Evolutionary conservation across 805 yeast species (phyloP).

Genomic region (Cyberlindnera americana): DNA sequence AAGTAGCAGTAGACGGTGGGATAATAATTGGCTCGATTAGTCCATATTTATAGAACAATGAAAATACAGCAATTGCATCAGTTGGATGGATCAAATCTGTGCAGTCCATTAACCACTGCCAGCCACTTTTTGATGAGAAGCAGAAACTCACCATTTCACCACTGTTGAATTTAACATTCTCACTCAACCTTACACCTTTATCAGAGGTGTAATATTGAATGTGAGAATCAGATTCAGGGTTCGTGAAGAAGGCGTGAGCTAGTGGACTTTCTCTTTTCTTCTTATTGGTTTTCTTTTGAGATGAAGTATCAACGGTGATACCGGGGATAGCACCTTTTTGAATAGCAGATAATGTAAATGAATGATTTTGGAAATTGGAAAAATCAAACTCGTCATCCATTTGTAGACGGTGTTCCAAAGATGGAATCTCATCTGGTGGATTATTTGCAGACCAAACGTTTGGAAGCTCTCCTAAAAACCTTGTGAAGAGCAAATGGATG

Average conservation of each 20-base stretch:
- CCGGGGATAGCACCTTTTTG: slow-evolving; percentile 1
- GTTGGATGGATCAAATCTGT: slow-evolving; percentile 58
- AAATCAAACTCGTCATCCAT: slow-evolving; percentile 33
- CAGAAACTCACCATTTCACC: slow-evolving; percentile 37
- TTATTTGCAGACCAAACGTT: slow-evolving; percentile 65
- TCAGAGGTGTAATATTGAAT: slow-evolving; percentile 71
- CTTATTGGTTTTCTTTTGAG: not conserved
- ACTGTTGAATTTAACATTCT: slow-evolving; percentile 35
- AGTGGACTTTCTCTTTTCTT: slow-evolving; percentile 49
- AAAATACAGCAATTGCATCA: slow-evolving; percentile 53
- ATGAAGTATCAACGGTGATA: not conserved
- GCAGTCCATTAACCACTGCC: slow-evolving; percentile 91
- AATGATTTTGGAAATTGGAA: slow-evolving; percentile 24
- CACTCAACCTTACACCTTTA: slow-evolving; percentile 60
- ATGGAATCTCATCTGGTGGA: slow-evolving; percentile 46
- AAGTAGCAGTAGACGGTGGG: slow-evolving; percentile 33
- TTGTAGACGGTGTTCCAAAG: slow-evolving; percentile 32
- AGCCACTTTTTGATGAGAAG: slow-evolving; percentile 70
- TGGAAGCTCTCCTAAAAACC: slow-evolving; percentile 61
- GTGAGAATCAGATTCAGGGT: slow-evolving; percentile 84
- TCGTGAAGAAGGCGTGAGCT: slow-evolving; percentile 73
- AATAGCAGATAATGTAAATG: slow-evolving; percentile 3
- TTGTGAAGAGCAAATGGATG: slow-evolving; percentile 58
- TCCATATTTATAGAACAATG: slow-evolving; percentile 43
- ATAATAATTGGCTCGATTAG: slow-evolving; percentile 44